These are phyloP conservation scores for Chlorella sorokiniana DNA, from an alignment of 139 green algal genomes.

Conservation along the genomic window DNA sequence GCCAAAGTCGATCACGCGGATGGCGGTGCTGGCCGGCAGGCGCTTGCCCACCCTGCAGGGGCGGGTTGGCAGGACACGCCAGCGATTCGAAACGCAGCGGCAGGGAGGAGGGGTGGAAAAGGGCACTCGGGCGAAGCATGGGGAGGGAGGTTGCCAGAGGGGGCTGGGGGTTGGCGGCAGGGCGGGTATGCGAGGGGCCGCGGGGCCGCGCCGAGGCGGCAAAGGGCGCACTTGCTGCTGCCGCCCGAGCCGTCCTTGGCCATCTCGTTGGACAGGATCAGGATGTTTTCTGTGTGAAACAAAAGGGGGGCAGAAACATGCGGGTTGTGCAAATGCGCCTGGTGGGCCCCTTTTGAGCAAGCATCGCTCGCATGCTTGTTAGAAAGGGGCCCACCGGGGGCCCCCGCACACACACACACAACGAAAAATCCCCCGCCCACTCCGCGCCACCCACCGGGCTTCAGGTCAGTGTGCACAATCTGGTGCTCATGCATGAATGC, in stretches of 20 bases:
- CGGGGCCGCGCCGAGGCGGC: not conserved
- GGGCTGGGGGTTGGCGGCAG: not conserved
- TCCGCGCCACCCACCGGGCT: slow-evolving; percentile 66
- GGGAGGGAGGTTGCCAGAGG: not conserved
- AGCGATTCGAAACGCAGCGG: not conserved
- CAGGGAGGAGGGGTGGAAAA: not conserved
- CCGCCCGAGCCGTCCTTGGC: not conserved
- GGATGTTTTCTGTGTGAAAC: slow-evolving; percentile 92
- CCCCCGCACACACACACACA: too few species aligned
- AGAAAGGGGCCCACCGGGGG: too few species aligned
- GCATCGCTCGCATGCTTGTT: too few species aligned
- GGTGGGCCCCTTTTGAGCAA: too few species aligned
- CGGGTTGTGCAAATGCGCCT: too few species aligned
- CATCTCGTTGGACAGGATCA: slow-evolving; percentile 58
- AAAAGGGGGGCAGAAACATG: not conserved
- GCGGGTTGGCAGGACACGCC: not conserved
- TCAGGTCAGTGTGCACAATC: slow-evolving; percentile 98
- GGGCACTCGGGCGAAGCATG: too few species aligned
- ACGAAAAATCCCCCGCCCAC: not conserved
- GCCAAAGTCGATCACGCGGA: slow-evolving; percentile 97
- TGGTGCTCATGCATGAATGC: slow-evolving; percentile 90
- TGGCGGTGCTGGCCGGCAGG: slow-evolving; percentile 65
- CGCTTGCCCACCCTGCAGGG: slow-evolving; percentile 45
- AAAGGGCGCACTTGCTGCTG: slow-evolving; percentile 20
- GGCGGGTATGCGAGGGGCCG: not conserved